A percentile compares a stretch with the other conserved stretches of the same genome.
These are phyloP conservation scores for Apiotrichum laibachii DNA, from an alignment of 1,284 basidiomycete species.

Conservation along the genomic window DNA sequence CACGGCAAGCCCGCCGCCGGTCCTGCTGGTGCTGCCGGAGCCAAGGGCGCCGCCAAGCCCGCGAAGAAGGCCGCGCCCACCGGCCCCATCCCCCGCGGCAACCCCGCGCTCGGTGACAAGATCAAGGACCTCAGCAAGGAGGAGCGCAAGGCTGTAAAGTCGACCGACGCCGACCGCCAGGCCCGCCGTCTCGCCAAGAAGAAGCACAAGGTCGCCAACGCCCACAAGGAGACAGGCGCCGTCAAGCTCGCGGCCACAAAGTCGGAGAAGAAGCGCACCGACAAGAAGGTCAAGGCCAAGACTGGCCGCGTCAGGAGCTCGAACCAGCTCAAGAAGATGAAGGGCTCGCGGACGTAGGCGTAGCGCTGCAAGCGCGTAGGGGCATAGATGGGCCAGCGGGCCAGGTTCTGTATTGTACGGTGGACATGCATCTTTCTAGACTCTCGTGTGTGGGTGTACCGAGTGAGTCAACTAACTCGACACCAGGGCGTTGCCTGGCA, in stretches of 20 bases:
- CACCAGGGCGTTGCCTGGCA: too few species aligned
- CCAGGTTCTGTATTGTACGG: too few species aligned
- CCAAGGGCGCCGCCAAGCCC: slow-evolving; percentile 1
- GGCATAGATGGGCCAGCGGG: too few species aligned
- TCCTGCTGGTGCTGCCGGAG: neutral
- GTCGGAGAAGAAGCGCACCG: slow-evolving; percentile 29
- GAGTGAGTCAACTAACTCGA: too few species aligned
- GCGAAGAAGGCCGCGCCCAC: slow-evolving; percentile 7
- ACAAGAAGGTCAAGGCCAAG: slow-evolving; percentile 45
- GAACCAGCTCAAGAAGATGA: slow-evolving; percentile 48
- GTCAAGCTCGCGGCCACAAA: slow-evolving; percentile 38
- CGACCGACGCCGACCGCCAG: slow-evolving; percentile 70
- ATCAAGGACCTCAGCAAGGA: slow-evolving; percentile 76
- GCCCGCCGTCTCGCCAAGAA: slow-evolving; percentile 85
- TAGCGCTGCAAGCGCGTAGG: too few species aligned
- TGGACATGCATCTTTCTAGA: too few species aligned
- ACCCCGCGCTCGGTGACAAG: slow-evolving; percentile 72
- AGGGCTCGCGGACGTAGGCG: slow-evolving; percentile 45
- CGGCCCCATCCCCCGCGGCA: slow-evolving; percentile 62
- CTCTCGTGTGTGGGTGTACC: too few species aligned
- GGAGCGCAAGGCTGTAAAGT: slow-evolving; percentile 76
- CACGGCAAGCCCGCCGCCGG: slow-evolving; percentile 15
- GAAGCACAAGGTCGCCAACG: slow-evolving; percentile 54
- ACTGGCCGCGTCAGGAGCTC: slow-evolving; percentile 46
- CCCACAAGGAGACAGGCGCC: slow-evolving; percentile 60